A percentile compares a stretch with the other conserved stretches of the same genome.
These are phyloP conservation scores for Aureobasidium pullulans DNA, from an alignment of 2,329 filamentous ascomycete genomes.

Conservation along the genomic window DNA sequence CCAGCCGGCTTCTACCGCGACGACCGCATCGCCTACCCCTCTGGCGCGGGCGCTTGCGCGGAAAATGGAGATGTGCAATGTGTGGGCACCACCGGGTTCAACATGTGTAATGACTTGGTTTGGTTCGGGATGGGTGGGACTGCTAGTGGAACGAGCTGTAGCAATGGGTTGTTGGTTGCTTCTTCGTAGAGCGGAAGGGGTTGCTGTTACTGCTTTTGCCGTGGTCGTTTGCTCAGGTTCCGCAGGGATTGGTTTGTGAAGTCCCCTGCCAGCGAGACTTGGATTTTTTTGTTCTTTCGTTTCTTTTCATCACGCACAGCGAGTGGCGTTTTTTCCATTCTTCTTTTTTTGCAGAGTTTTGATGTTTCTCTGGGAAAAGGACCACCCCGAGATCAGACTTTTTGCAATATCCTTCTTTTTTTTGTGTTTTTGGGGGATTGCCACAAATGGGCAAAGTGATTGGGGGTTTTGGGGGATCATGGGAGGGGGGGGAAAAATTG, in stretches of 20 bases:
- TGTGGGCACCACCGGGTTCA: constrained; percentile 22
- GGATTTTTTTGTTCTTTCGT: background rate
- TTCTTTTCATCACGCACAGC: background rate
- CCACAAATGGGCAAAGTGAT: too few relatives aligned
- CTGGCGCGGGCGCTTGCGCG: constrained; percentile 23
- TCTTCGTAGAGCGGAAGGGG: constrained; percentile 4
- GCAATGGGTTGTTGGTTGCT: constrained; percentile 22
- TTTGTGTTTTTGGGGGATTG: background rate
- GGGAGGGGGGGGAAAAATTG: background rate
- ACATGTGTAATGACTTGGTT: constrained; percentile 26
- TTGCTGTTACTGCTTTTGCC: background rate
- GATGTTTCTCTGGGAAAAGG: too few relatives aligned
- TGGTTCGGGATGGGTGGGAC: constrained; percentile 28
- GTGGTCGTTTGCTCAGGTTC: background rate
- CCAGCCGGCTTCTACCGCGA: constrained; percentile 25
- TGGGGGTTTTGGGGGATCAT: background rate
- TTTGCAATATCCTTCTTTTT: background rate
- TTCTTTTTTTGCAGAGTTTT: background rate
- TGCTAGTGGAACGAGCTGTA: constrained; percentile 24
- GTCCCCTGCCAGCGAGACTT: background rate
- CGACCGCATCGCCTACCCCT: constrained; percentile 25
- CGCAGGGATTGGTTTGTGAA: background rate
- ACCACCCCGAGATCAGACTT: too few relatives aligned
- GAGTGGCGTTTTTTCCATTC: background rate
- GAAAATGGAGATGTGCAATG: constrained; percentile 23